Evolutionary conservation across 1,284 basidiomycete species (phyloP).

Genomic region (Stygiomarasmius scandens): DNA sequence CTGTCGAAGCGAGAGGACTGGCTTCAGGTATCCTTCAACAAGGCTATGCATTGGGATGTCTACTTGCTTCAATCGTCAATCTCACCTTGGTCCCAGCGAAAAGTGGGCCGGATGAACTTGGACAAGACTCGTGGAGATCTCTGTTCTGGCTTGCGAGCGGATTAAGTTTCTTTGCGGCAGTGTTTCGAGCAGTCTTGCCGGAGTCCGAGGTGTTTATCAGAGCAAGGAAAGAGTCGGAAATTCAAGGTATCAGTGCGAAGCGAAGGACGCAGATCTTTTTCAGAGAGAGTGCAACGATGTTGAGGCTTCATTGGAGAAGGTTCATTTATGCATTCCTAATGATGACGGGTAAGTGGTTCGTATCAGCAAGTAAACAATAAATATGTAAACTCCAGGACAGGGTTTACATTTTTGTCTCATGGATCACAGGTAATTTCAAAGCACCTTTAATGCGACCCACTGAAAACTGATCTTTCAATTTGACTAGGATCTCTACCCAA

Average conservation of each 20-base stretch:
- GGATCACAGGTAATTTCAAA: constrained; percentile 82
- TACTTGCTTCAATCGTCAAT: constrained; percentile 75
- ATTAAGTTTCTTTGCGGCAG: constrained; percentile 74
- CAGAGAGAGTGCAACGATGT: constrained; percentile 72
- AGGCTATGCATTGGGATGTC: constrained; percentile 63
- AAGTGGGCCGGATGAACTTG: constrained; percentile 22
- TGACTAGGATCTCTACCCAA: constrained; percentile 1
- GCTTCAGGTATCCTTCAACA: constrained; percentile 52
- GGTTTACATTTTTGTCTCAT: constrained; percentile 93
- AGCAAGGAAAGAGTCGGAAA: constrained; percentile 45
- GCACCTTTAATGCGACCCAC: too few species aligned
- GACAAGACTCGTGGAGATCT: constrained; percentile 55
- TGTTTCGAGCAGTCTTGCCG: constrained; percentile 74
- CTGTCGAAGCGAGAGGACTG: constrained; percentile 22
- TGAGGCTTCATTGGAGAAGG: constrained; percentile 83
- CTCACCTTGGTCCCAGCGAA: constrained; percentile 62
- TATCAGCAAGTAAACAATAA: not conserved
- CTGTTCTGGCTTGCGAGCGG: constrained; percentile 75
- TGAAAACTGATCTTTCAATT: too few species aligned
- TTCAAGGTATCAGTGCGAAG: not conserved
- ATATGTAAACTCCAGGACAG: constrained; percentile 33
- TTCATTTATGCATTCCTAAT: constrained; percentile 84
- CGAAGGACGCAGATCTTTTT: constrained; percentile 57
- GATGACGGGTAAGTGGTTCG: constrained; percentile 64
- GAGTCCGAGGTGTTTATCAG: constrained; percentile 80